Conservation (phyloP, 352 stramenopile genomes). For the Phytophthora ramorum region DNA sequence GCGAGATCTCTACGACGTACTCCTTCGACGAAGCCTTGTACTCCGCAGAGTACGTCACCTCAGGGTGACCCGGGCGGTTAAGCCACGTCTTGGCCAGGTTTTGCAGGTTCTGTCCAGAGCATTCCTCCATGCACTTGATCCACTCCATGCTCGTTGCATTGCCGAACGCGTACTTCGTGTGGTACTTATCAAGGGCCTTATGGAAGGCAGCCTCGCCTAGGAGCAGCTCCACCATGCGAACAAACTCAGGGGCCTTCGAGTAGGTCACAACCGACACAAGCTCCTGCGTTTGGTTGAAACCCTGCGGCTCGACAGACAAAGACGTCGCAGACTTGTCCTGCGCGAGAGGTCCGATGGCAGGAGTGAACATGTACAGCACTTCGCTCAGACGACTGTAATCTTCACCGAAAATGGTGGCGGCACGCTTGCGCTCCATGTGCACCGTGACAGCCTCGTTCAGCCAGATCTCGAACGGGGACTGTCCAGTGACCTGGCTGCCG, state of each 20-base stretch:
- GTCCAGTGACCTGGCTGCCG: constrained; percentile 78
- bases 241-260: constrained; percentile 81
- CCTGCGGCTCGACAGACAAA: constrained; percentile 72
- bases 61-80: constrained; percentile 75
- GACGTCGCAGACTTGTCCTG: constrained; percentile 76
- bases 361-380: constrained; percentile 79
- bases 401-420: constrained; percentile 65
- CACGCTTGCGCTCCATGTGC: constrained; percentile 82
- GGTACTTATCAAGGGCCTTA: constrained; percentile 80
- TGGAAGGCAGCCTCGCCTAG: constrained; percentile 72
- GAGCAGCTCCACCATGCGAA: constrained; percentile 81
- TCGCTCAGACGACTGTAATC: constrained; percentile 78
- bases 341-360: constrained; percentile 70
- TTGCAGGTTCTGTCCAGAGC: constrained; percentile 64
- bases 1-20: constrained; percentile 65
- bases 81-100: constrained; percentile 78
- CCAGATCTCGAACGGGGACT: constrained; percentile 86
- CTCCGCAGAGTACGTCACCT: constrained; percentile 66
- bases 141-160: constrained; percentile 81
- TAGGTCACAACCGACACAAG: constrained; percentile 84
- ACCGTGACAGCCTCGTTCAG: constrained; percentile 84
- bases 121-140: constrained; percentile 83
- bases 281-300: constrained; percentile 84
- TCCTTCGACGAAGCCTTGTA: constrained; percentile 61
- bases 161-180: constrained; percentile 75